Evolutionary conservation across 306 rosid genomes (phyloP).

Genomic region (Urtica urens): DNA sequence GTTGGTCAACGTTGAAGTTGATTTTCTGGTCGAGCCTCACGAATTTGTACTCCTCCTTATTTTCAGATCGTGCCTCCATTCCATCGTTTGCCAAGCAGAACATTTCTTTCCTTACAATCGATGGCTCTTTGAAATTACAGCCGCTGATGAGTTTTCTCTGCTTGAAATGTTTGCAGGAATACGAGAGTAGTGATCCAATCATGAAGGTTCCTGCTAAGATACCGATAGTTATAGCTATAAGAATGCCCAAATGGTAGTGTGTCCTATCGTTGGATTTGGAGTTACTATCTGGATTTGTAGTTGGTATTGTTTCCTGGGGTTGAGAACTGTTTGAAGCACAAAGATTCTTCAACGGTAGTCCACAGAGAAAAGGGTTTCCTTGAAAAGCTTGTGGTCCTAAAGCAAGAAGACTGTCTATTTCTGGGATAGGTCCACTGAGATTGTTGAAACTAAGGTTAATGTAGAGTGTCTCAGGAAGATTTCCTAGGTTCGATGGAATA

Average conservation of each 20-base stretch:
- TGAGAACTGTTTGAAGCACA: slow-evolving; percentile 57
- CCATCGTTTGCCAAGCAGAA: slow-evolving; percentile 76
- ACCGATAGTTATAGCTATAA: slow-evolving; percentile 56
- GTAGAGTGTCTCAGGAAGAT: slow-evolving; percentile 77
- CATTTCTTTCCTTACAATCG: slow-evolving; percentile 34
- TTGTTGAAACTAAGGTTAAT: slow-evolving; percentile 78
- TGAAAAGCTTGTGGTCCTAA: slow-evolving; percentile 96
- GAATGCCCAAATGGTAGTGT: slow-evolving; percentile 17
- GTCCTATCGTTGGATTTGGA: not conserved
- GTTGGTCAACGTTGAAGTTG: slow-evolving; percentile 83
- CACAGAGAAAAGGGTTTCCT: slow-evolving; percentile 84
- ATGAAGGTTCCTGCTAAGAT: slow-evolving; percentile 70
- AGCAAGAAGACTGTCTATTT: slow-evolving; percentile 73
- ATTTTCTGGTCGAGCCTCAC: slow-evolving; percentile 68
- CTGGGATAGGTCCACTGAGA: slow-evolving; percentile 85
- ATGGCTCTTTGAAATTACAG: slow-evolving; percentile 27
- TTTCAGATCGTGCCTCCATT: slow-evolving; percentile 56
- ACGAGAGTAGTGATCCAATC: slow-evolving; percentile 67
- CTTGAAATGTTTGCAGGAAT: slow-evolving; percentile 59
- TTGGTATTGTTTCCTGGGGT: slow-evolving; percentile 39
- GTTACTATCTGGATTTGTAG: slow-evolving; percentile 22
- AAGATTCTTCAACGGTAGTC: slow-evolving; percentile 79
- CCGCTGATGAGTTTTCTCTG: not conserved
- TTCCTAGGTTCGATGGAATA: slow-evolving; percentile 78
- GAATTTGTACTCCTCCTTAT: slow-evolving; percentile 71